phyloP scores from a whole-genome alignment of 73 alveolate genomes.

The Uronychia binucleata region DNA sequence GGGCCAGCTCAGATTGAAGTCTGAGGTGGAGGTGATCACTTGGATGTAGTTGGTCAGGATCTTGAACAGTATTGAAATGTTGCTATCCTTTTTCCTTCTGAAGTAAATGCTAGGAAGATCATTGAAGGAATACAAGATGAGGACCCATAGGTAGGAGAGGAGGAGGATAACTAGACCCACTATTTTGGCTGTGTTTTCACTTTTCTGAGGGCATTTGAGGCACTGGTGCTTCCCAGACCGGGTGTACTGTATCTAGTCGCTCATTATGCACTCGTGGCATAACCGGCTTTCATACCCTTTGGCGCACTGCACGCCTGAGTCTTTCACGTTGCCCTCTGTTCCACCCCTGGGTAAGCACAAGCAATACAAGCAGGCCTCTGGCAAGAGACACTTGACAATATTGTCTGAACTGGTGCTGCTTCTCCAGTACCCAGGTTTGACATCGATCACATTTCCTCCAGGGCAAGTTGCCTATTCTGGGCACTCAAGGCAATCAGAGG shows the following conservation, averaged over 20 bases:
- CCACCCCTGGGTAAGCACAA: constrained; percentile 30
- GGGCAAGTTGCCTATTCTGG: constrained; percentile 53
- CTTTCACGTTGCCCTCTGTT: constrained; percentile 6
- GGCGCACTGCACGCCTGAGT: not conserved
- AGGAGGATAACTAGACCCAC: constrained; percentile 18
- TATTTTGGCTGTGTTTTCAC: constrained; percentile 16
- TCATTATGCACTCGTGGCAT: constrained; percentile 28
- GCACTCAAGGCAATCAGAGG: constrained; percentile 41
- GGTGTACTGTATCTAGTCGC: constrained; percentile 17
- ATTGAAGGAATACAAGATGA: constrained; percentile 11
- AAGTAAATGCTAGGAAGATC: constrained; percentile 13
- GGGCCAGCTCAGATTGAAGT: constrained; percentile 61
- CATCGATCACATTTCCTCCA: constrained; percentile 51
- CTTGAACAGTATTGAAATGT: constrained; percentile 32
- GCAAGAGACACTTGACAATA: constrained; percentile 20
- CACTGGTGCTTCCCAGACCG: constrained; percentile 26
- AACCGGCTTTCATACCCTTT: constrained; percentile 36
- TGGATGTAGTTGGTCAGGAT: constrained; percentile 60
- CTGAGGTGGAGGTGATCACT: constrained; percentile 41
- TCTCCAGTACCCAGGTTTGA: constrained; percentile 58
- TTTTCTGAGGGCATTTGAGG: constrained; percentile 21
- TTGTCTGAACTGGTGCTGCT: constrained; percentile 15
- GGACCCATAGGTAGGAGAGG: constrained; percentile 7
- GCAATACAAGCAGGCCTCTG: constrained; percentile 41
- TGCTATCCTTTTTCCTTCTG: constrained; percentile 23